Base-by-base conservation (phyloP, 2,329 filamentous ascomycete species). In the Clarireedia paspali region DNA sequence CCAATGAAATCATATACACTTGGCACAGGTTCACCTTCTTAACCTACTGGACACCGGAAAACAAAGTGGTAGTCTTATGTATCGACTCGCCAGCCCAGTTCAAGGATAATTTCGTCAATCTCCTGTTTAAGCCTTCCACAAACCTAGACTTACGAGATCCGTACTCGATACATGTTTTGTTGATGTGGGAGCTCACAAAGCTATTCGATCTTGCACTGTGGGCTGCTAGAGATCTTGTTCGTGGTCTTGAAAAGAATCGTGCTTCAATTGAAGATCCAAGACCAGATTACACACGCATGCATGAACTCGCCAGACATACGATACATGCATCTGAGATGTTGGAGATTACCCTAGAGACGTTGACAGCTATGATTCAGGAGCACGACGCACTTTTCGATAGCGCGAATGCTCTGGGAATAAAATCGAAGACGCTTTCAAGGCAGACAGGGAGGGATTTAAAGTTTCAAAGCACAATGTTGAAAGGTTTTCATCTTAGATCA, bases 231-330 rank as follows among this genome's bases (percentile, higher is more conserved):
- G 48, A 50, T 40, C 14, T 50, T 24, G 48, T 44, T 42, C 38
- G 48, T 42, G 48, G 42, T 50, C 24, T 50, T 17, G 48, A 50
- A 15, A 50, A 44, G 38, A 50, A 50, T 44, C 48, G 48, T 9
- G 23, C 26, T 9, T 26, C 20, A 6, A 50, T 24, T 27, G 48
- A 44, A 50, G 38, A 50, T 17, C 48, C 48, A 14, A 20, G 34
- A 27, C 48, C 48, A 17, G 48, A 50, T 42, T 50, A 50, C 39
- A 20, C 9, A 26, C 23, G 23, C 24, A 50, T 50, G 48, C 48
- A 50, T 40, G 48, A 50, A 14, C 48, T 50, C 30, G 48, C 48
- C 42, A 50, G 48, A 23, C 48, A 50, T 50, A 38, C 38, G 17
- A 50, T 50, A 34, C 48, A 50, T 50, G 6, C 38, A 20, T 50